phyloP scores from a whole-genome alignment of 352 stramenopile species.

The Peronospora farinosa region DNA sequence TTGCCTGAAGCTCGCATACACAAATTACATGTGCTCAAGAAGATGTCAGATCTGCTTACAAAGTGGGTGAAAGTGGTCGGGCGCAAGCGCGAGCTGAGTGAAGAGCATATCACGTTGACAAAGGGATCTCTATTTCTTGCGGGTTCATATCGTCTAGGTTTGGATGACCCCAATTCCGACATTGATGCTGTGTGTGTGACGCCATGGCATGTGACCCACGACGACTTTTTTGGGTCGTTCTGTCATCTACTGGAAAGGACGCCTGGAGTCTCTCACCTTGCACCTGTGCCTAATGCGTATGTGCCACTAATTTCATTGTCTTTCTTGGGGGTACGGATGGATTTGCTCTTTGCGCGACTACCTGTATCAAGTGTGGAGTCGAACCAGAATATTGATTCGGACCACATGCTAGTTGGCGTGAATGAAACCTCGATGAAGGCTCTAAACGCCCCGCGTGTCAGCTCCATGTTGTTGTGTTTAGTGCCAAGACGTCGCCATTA shows the following conservation, averaged over 20 bases:
- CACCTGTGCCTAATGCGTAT: conserved; percentile 85
- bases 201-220: conserved; percentile 72
- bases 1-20: conserved; percentile 39
- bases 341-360: conserved; percentile 88
- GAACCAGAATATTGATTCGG: conserved; percentile 79
- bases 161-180: conserved; percentile 78
- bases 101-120: conserved; percentile 70
- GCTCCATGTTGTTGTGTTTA: conserved; percentile 91
- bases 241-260: conserved; percentile 56
- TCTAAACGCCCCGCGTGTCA: conserved; percentile 91
- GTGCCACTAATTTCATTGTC: conserved; percentile 90
- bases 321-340: conserved; percentile 84
- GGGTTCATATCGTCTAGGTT: conserved; percentile 82
- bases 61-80: conserved; percentile 76
- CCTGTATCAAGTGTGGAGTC: conserved; percentile 53
- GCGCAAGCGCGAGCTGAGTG: conserved; percentile 49
- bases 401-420: conserved; percentile 88
- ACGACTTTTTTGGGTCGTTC: conserved; percentile 85
- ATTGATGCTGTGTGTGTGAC: conserved; percentile 82
- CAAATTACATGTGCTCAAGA: conserved; percentile 65
- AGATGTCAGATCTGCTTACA: conserved; percentile 62
- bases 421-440: conserved; percentile 93
- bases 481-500: conserved; percentile 87
- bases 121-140: conserved; percentile 72
- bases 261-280: conserved; percentile 62